phyloP scores from a whole-genome alignment of 2,329 filamentous ascomycete genomes.

The Cladosporium oxysporum region DNA sequence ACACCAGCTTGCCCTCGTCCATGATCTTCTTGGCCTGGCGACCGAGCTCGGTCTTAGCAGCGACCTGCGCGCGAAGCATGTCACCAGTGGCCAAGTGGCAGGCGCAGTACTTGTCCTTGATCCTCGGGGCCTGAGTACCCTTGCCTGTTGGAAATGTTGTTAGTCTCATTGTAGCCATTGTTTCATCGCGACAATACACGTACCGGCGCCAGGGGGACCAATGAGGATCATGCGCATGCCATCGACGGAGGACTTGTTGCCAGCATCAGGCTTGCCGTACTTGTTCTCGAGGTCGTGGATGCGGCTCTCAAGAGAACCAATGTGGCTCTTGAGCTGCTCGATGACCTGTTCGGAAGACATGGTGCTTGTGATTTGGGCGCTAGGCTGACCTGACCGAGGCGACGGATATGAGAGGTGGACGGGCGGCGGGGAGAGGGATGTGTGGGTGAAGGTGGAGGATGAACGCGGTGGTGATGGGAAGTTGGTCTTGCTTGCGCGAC shows the following conservation, averaged over 20 bases:
- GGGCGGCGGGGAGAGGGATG: neutral
- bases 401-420: conserved; percentile 15
- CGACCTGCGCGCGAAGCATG: conserved; percentile 97
- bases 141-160: conserved; percentile 67
- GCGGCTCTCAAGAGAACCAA: conserved; percentile 80
- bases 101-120: conserved; percentile 97
- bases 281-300: conserved; percentile 74
- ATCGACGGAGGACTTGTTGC: conserved; percentile 32
- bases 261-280: conserved; percentile 16
- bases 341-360: conserved; percentile 40
- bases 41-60: conserved; percentile 93
- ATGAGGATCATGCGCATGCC: conserved; percentile 96
- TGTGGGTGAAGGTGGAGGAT: conserved; percentile 7
- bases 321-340: conserved; percentile 79
- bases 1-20: conserved; percentile 96
- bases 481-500: conserved; percentile 18
- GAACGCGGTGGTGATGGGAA: conserved; percentile 11
- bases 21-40: conserved; percentile 99
- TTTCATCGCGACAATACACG: conserved; percentile 41
- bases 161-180: conserved; percentile 10
- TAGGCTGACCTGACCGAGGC: conserved; percentile 15
- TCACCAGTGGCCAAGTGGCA: conserved; percentile 98
- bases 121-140: conserved; percentile 95
- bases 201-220: conserved; percentile 95
- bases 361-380: neutral